Percentiles rank a stretch among this genome's conserved stretches.
These are phyloP conservation scores for Daucus carota DNA, from an alignment of 129 eudicot species.

Conservation along the genomic window DNA sequence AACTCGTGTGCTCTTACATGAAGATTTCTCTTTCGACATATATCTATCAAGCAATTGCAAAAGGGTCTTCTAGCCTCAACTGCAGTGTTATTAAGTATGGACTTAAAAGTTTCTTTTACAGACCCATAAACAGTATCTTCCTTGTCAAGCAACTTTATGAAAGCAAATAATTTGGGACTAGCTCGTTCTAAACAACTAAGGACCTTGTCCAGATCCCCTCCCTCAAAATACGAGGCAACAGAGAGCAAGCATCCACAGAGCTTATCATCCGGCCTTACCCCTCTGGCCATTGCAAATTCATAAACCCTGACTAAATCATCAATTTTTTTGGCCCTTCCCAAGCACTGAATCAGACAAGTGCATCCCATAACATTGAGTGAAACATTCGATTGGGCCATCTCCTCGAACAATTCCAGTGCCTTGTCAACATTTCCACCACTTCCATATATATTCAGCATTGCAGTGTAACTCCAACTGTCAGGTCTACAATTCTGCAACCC, in stretches of 20 bases:
- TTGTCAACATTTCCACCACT: conserved; percentile 57
- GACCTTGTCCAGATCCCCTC: conserved; percentile 50
- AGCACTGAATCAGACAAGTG: conserved; percentile 66
- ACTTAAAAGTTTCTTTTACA: conserved; percentile 40
- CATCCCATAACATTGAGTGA: conserved; percentile 60
- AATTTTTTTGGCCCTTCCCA: conserved; percentile 49
- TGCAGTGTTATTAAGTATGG: conserved; percentile 36
- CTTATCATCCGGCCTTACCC: conserved; percentile 59
- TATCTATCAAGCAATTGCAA: conserved; percentile 62
- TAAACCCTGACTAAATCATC: conserved; percentile 52
- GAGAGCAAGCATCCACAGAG: conserved; percentile 66
- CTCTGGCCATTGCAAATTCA: conserved; percentile 35
- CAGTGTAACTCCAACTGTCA: conserved; percentile 69
- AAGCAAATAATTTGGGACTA: conserved; percentile 45
- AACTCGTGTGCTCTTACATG: conserved; percentile 57
- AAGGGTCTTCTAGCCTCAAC: conserved; percentile 61
- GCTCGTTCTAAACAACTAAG: conserved; percentile 39
- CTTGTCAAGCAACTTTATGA: conserved; percentile 33
- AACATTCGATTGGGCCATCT: conserved; percentile 42
- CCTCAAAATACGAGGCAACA: conserved; percentile 46
- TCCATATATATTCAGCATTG: conserved; percentile 59
- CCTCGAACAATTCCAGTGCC: conserved; percentile 53
- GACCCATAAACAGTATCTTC: conserved; percentile 23
- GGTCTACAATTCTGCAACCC: conserved; percentile 36
- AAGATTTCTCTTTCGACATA: conserved; percentile 47